Evolutionary conservation across 176 grass and related monocot genomes (phyloP).

Genomic region (Bothriochloa decipiens): DNA sequence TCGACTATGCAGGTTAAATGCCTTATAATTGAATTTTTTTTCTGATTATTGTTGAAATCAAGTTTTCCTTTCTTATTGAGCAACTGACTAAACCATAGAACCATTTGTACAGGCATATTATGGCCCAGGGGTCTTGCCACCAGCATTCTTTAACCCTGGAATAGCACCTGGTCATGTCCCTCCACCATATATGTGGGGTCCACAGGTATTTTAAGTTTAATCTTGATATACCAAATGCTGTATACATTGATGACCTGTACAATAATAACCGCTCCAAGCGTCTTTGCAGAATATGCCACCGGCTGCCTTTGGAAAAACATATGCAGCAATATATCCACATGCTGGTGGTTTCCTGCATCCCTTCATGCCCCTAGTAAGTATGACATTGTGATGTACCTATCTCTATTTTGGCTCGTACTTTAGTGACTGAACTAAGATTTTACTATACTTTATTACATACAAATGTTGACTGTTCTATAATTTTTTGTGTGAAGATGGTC

Average conservation of each 20-base stretch:
- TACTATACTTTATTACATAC: not conserved
- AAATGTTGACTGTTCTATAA: constrained; percentile 34
- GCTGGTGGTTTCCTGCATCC: constrained; percentile 68
- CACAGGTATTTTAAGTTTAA: constrained; percentile 66
- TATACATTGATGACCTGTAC: constrained; percentile 3
- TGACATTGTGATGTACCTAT: not conserved
- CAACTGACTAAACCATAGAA: constrained; percentile 1
- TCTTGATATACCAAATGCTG: not conserved
- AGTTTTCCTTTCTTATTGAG: constrained; percentile 18
- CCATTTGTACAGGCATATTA: constrained; percentile 73
- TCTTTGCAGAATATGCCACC: constrained; percentile 58
- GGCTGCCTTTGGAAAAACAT: constrained; percentile 64
- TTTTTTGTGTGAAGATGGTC: constrained; percentile 49
- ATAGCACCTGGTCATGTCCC: constrained; percentile 55
- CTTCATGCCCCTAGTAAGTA: constrained; percentile 69
- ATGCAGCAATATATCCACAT: constrained; percentile 70
- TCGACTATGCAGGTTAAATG: constrained; percentile 61
- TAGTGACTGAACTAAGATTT: not conserved
- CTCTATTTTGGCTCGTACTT: not conserved
- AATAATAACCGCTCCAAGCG: not conserved
- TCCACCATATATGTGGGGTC: constrained; percentile 74
- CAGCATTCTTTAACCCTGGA: constrained; percentile 57
- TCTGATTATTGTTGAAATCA: constrained; percentile 1
- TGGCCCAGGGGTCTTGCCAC: constrained; percentile 75
- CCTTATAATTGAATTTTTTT: not conserved